Base-by-base conservation (phyloP, 768 basidiomycete genomes). In the Chalciporus pseudorubinellus region DNA sequence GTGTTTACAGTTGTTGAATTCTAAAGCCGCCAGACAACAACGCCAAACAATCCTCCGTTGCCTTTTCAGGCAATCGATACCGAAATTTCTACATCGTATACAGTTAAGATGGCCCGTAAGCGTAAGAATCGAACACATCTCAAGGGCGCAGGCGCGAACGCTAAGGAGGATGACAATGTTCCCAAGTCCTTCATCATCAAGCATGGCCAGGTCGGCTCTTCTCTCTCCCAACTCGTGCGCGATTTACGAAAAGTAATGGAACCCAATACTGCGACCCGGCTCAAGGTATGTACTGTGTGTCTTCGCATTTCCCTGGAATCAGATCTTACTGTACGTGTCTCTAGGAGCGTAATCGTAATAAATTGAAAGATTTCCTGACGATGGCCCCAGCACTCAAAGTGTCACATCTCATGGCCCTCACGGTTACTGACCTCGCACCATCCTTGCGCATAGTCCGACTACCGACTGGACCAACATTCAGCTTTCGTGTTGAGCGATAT, bases 161-260 rank as follows among this genome's bases (percentile, higher is more conserved):
- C 70, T 11, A 63, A 66, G 22, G 64, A 70, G 2, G 59, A 66
- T 20, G 70, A 71, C 3, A 73, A 69, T 52, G 72, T 72, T 0
- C 95, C 95, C 4, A 95, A 90, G 73, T 94, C 93, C 0, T 98
- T 99, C 64, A 89, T 99, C 52, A 90, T 99, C 66, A 95, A 95
- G 69, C 92, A 95, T 72, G 97, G 97, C 36, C 84, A 86, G 51
- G 94, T 98, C 26, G 95, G 97, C 18, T 76, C 80, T 44, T 92
- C 92, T 8, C 74, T 98, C 50, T 72, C 84, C 5, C 91, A 94
- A 64, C 86, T 99, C 33, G 95, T 98, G 18, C 81, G 90, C 50
- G 95, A 99, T 72, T 74, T 97, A 64, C 78, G 97, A 63, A 90
- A 91, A 70, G 91, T 97, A 53, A 92, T 99, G 91, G 97, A 99